Percentiles rank a stretch among this genome's conserved stretches.
Evolutionary conservation across 2,329 filamentous ascomycete genomes (phyloP).

Genomic region (Drechslerella coelobrocha): DNA sequence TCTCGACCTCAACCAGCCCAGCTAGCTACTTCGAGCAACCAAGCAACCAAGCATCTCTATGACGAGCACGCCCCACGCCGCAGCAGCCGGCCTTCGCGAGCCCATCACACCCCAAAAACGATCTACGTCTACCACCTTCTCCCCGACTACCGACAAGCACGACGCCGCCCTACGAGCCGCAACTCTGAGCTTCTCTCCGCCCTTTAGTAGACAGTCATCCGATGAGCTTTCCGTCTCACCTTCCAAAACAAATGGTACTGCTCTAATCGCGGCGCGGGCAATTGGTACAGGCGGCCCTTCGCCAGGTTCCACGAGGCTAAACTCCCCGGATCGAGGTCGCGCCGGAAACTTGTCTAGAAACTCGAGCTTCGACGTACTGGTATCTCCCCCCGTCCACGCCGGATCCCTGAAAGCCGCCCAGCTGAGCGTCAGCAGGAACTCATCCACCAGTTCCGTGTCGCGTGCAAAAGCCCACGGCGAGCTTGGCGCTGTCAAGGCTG

Average conservation of each 20-base stretch:
- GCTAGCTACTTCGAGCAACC: not conserved
- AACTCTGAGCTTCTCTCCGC: conserved; percentile 45
- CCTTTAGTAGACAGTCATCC: conserved; percentile 27
- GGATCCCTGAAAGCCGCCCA: conserved; percentile 40
- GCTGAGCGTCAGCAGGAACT: conserved; percentile 39
- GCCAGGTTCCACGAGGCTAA: conserved; percentile 25
- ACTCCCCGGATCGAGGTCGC: conserved; percentile 21
- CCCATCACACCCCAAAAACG: conserved; percentile 42
- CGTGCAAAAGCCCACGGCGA: conserved; percentile 34
- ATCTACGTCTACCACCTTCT: not conserved
- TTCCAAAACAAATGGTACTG: conserved; percentile 41
- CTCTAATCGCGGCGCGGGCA: conserved; percentile 46
- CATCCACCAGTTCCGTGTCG: conserved; percentile 34
- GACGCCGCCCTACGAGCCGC: conserved; percentile 45
- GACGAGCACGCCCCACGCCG: conserved; percentile 28
- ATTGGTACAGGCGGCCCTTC: conserved; percentile 43
- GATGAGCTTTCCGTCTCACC: conserved; percentile 21
- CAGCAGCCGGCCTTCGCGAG: conserved; percentile 33
- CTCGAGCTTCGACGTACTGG: conserved; percentile 39
- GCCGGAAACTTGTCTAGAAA: conserved; percentile 30
- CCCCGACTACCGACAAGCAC: conserved; percentile 20
- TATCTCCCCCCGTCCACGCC: conserved; percentile 17
- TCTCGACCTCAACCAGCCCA: not conserved
- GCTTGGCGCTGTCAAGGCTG: conserved; percentile 8
- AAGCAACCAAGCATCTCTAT: conserved; percentile 21